Conservation (phyloP, 2,329 filamentous ascomycete species). For the Escovopsis sp. region DNA sequence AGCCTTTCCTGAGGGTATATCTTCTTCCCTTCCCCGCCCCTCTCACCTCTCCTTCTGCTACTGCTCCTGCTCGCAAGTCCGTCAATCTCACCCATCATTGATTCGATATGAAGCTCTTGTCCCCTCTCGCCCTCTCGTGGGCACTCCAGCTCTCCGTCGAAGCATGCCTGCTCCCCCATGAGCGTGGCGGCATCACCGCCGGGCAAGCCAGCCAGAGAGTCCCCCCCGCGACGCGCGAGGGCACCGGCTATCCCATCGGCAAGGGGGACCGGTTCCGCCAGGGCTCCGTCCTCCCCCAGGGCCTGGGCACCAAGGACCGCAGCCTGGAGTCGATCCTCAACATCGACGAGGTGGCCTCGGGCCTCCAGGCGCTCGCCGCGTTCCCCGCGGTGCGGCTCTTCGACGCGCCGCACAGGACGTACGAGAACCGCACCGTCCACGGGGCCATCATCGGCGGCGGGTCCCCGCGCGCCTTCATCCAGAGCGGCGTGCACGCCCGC, state of each 20-base stretch:
- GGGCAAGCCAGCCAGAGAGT: neutral
- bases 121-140: conserved; percentile 3
- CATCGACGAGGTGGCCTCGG: conserved; percentile 28
- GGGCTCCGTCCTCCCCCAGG: conserved; percentile 21
- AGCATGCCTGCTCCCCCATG: conserved; percentile 25
- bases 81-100: neutral
- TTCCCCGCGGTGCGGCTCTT: conserved; percentile 26
- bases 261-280: conserved; percentile 27
- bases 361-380: conserved; percentile 25
- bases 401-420: conserved; percentile 27
- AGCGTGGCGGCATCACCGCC: conserved; percentile 11
- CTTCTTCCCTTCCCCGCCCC: no score
- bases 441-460: conserved; percentile 30
- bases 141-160: conserved; percentile 10
- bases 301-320: conserved; percentile 19
- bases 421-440: conserved; percentile 24
- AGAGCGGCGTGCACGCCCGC: conserved; percentile 39
- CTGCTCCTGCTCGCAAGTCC: neutral
- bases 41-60: neutral
- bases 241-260: conserved; percentile 19
- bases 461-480: conserved; percentile 27
- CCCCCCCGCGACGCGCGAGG: conserved; percentile 1
- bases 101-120: conserved; percentile 15
- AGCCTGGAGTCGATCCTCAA: conserved; percentile 30
- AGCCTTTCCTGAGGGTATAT: no score